A percentile compares a stretch with the other conserved stretches of the same genome.
phyloP scores from a whole-genome alignment of 129 eudicot genomes.

The Heracleum sosnowskyi region DNA sequence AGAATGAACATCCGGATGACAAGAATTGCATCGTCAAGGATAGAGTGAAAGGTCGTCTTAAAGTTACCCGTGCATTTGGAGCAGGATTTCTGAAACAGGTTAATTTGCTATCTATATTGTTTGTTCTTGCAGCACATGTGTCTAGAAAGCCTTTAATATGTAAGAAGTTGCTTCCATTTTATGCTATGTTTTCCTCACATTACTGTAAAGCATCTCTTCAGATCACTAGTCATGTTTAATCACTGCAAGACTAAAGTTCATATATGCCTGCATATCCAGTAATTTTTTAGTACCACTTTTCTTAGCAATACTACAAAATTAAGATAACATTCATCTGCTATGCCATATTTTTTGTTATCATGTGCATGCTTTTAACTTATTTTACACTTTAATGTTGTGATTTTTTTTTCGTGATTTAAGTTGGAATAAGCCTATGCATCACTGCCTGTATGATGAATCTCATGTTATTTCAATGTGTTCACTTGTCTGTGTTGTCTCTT shows the following conservation, averaged over 20 bases:
- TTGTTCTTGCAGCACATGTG: not conserved
- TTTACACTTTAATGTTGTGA: not conserved
- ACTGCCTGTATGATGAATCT: not conserved
- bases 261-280: not conserved
- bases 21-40: constrained; percentile 81
- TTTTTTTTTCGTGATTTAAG: not conserved
- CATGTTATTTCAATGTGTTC: not conserved
- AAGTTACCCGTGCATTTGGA: constrained; percentile 97
- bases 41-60: constrained; percentile 97
- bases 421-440: not conserved
- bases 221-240: not conserved
- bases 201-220: not conserved
- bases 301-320: not conserved
- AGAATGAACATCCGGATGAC: constrained; percentile 97
- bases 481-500: not conserved
- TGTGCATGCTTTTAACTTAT: not conserved
- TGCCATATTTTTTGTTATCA: not conserved
- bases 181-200: not conserved
- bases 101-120: constrained; percentile 5
- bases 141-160: not conserved
- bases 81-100: constrained; percentile 98
- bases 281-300: not conserved
- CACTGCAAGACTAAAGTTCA: not conserved
- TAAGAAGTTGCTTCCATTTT: not conserved
- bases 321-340: not conserved